Base-by-base conservation (phyloP, 2,329 filamentous ascomycete genomes). In the Leptosphaerulina australis region DNA sequence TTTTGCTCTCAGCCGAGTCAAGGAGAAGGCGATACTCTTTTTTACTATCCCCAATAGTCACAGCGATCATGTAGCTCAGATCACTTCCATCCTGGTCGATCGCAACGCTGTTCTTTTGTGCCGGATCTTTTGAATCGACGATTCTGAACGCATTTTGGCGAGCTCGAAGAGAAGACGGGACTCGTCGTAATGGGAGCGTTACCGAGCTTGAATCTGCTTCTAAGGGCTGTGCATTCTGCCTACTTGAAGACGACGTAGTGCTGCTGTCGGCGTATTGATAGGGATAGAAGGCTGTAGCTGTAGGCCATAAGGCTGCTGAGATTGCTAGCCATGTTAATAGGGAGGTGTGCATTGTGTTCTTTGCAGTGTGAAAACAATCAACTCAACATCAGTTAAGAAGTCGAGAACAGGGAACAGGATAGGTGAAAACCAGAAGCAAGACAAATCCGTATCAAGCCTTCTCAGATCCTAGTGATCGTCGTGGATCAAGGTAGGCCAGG, bases 1-100 rank as follows among this genome's bases (percentile, higher is more conserved):
- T 91, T 50, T 89, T 90, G 14, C 79, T 76, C 11, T 80, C 79
- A 6, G 80, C 81, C 0, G 80, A 80, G 62, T 84, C 81, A 11
- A 83, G 62, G 44, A 83, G 67, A 66, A 84, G 73, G 65, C 78
- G 78, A 70, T 82, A 81, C 35, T 76, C 70, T 59, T 81, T 72
- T 28, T 74, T 72, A 50, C 77, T 72, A 11, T 76, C 77, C 3
- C 81, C 81, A 50, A 83, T 74, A 6, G 72, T 73, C 30, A 82
- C 71, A 2, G 72, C 69, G 3, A 78, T 74, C 67, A 84, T 81
- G 64, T 84, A 84, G 18, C 79, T 80, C 47, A 76, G 76, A 55
- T 84, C 81, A 10, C 67, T 68, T 8, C 81, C 81, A 72, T 83
- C 80, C 53, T 82, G 77, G 49, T 81, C 69, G 28, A 84, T 73